phyloP scores from a whole-genome alignment of 2,329 filamentous ascomycete species.

The Calonectria naviculata region DNA sequence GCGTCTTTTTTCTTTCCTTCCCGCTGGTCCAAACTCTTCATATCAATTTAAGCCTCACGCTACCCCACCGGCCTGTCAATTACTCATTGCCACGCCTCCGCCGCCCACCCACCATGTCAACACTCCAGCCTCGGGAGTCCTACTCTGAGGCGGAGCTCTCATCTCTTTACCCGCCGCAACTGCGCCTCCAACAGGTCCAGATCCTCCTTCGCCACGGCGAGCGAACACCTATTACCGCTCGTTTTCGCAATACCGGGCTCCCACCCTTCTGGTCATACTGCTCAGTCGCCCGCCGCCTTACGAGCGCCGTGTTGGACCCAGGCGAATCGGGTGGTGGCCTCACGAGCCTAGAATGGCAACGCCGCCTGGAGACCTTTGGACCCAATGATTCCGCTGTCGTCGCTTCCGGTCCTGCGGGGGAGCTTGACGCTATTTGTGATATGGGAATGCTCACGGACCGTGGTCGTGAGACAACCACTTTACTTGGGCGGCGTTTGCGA shows the following conservation, averaged over 20 bases:
- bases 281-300: slow-evolving; percentile 77
- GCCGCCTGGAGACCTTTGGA: slow-evolving; percentile 87
- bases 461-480: slow-evolving; percentile 77
- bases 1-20: not conserved
- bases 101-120: slow-evolving; percentile 71
- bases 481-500: slow-evolving; percentile 75
- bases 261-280: slow-evolving; percentile 90
- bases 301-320: slow-evolving; percentile 59
- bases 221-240: slow-evolving; percentile 86
- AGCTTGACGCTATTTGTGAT: slow-evolving; percentile 86
- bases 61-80: not conserved
- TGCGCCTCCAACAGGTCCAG: slow-evolving; percentile 91
- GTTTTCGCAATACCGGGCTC: slow-evolving; percentile 84
- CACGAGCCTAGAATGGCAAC: slow-evolving; percentile 68
- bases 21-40: not conserved
- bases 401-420: slow-evolving; percentile 73
- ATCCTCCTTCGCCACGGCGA: slow-evolving; percentile 84
- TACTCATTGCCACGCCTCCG: not conserved
- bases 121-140: slow-evolving; percentile 76
- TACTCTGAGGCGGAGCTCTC: slow-evolving; percentile 86
- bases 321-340: slow-evolving; percentile 50
- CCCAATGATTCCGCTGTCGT: slow-evolving; percentile 75
- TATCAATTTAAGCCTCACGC: not conserved
- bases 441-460: slow-evolving; percentile 81
- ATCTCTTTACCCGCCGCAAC: slow-evolving; percentile 80